phyloP scores from a whole-genome alignment of 768 basidiomycete genomes.

The Cystofilobasidium bisporidii region DNA sequence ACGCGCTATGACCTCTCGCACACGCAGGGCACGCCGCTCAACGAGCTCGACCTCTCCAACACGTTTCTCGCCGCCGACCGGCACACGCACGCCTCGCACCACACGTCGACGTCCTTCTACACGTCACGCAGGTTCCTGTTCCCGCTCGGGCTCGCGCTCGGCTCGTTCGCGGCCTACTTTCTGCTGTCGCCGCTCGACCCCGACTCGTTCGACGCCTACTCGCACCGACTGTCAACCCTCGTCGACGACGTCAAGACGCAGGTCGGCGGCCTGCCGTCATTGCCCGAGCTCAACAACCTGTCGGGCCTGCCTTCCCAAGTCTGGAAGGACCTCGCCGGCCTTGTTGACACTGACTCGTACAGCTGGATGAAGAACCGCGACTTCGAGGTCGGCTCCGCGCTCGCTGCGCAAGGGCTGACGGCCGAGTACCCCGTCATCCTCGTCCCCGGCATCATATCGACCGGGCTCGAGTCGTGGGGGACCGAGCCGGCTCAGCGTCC shows the following conservation, averaged over 20 bases:
- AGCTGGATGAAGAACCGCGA: slow-evolving; percentile 28
- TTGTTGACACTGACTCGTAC: slow-evolving; percentile 14
- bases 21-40: slow-evolving; percentile 12
- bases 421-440: slow-evolving; percentile 19
- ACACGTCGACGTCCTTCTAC: not conserved
- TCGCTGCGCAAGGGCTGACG: slow-evolving; percentile 14
- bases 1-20: not conserved
- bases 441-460: slow-evolving; percentile 26
- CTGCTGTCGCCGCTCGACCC: slow-evolving; percentile 23
- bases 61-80: not conserved
- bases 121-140: not conserved
- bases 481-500: slow-evolving; percentile 71
- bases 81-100: not conserved
- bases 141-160: slow-evolving; percentile 16
- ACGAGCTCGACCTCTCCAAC: slow-evolving; percentile 19
- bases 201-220: slow-evolving; percentile 18
- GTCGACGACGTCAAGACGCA: slow-evolving; percentile 16
- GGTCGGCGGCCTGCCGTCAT: slow-evolving; percentile 3
- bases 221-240: slow-evolving; percentile 15
- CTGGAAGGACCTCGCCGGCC: slow-evolving; percentile 13
- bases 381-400: slow-evolving; percentile 21
- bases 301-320: not conserved
- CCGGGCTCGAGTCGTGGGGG: slow-evolving; percentile 85
- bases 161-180: slow-evolving; percentile 20
- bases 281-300: slow-evolving; percentile 4